A percentile compares a stretch with the other conserved stretches of the same genome.
phyloP scores from a whole-genome alignment of 768 basidiomycete species.

The Exidia glandulosa region DNA sequence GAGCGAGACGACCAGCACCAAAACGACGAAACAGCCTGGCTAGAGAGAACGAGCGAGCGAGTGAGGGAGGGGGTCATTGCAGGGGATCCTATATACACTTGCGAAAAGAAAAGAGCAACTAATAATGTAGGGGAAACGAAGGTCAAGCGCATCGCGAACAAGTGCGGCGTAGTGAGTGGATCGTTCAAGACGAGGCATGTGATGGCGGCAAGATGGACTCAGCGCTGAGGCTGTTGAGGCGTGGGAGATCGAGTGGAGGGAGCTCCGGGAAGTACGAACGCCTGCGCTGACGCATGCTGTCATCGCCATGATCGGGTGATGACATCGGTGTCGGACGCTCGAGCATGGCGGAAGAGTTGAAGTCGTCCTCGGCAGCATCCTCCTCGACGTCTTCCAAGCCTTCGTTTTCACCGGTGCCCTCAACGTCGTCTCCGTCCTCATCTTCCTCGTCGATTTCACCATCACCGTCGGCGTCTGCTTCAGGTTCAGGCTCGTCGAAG shows the following conservation, averaged over 20 bases:
- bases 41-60: not conserved
- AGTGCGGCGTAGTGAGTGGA: not conserved
- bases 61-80: not conserved
- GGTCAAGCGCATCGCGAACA: not conserved
- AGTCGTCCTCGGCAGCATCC: not conserved
- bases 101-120: not conserved
- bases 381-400: not conserved
- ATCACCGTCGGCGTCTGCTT: constrained; percentile 30
- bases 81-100: not conserved
- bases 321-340: not conserved
- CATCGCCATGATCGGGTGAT: not conserved
- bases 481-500: constrained; percentile 48
- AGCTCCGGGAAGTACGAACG: not conserved
- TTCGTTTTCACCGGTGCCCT: not conserved
- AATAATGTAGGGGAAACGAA: not conserved
- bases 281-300: not conserved
- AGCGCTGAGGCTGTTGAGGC: not conserved
- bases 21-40: not conserved
- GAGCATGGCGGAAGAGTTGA: not conserved
- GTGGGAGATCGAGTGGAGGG: not conserved
- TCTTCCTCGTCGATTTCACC: constrained; percentile 23
- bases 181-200: not conserved
- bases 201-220: not conserved
- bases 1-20: not conserved
- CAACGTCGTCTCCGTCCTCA: not conserved